Base-by-base conservation (phyloP, 108 stramenopile species). In the Cyclotella cryptica region DNA sequence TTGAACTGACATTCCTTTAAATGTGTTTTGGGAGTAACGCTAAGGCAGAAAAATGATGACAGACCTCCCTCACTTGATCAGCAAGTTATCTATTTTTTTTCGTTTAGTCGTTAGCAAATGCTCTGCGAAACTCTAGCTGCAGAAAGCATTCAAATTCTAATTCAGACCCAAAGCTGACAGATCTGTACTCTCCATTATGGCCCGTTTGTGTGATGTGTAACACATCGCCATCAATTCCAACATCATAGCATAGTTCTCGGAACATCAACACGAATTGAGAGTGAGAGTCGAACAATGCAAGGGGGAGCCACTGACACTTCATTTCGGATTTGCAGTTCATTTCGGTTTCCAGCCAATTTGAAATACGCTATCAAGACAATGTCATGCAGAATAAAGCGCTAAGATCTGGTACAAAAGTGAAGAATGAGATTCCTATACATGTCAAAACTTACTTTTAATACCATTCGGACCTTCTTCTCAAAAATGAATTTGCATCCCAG, bases 401-500 rank as follows among this genome's bases (percentile, higher is more conserved):
- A 27, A 29, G 39, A 21, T 42, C 42, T 10, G 30, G 15, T 0
- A 21, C 3, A 42, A 24, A 62, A 26, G 27, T 61, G 18, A 40
- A 46, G 42, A 46, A 40, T 17, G 18, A 8, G 22, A 51, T 39
- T 26, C 21, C 28, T 45, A 42, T 63, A 66, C 65, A 0, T n/a
- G 45, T 58, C 27, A 35, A n/a, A 53, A 64, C 83, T 80, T 70
- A 78, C 72, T 39, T 72, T 58, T 21, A 91, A 42, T 3, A 84
- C 74, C 46, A 60, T 63, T 53, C 90, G 82, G 1, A 95, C 86
- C 54, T 91, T 87, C 57, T 83, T 83, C 71, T 95, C 94, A 69
- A 91, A 86, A 21, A 95, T 68, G 47, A 93, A 82, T 75, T 91
- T 92, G 49, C 85, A 77, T 3, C 94, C 94, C 13, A 95, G 70